phyloP scores from a whole-genome alignment of 2,329 filamentous ascomycete genomes.

The Fusarium redolens region DNA sequence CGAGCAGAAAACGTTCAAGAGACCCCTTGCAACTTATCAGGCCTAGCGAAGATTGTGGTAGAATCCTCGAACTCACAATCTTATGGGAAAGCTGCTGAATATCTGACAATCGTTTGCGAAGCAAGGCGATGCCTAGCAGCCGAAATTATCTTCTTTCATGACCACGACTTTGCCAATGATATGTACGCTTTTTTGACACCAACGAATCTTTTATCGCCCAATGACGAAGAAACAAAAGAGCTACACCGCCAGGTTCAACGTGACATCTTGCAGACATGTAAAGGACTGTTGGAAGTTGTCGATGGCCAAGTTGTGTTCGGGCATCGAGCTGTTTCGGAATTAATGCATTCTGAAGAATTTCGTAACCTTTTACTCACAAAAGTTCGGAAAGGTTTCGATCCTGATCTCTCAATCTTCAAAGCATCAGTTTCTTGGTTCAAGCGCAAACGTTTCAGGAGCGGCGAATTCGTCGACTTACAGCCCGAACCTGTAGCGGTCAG shows the following conservation, averaged over 20 bases:
- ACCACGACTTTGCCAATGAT: slow-evolving; percentile 5
- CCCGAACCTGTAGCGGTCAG: background rate
- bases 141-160: slow-evolving; percentile 9
- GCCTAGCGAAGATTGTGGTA: slow-evolving; percentile 19
- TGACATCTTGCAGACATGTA: background rate
- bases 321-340: background rate
- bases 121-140: background rate
- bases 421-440: slow-evolving; percentile 4
- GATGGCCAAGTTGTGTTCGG: background rate
- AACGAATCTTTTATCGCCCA: background rate
- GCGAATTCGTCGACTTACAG: background rate
- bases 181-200: background rate
- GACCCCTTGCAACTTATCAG: slow-evolving; percentile 9
- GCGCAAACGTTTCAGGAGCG: background rate
- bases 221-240: background rate
- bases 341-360: background rate
- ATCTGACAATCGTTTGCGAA: slow-evolving; percentile 2
- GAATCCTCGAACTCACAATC: background rate
- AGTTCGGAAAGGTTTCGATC: background rate
- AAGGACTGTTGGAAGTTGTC: background rate
- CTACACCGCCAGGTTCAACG: background rate
- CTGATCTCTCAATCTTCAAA: background rate
- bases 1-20: slow-evolving; percentile 6
- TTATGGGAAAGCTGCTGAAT: slow-evolving; percentile 1
- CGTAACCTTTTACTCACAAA: background rate